These are phyloP conservation scores for Apiospora koreana DNA, from an alignment of 2,329 filamentous ascomycete genomes.

Conservation along the genomic window DNA sequence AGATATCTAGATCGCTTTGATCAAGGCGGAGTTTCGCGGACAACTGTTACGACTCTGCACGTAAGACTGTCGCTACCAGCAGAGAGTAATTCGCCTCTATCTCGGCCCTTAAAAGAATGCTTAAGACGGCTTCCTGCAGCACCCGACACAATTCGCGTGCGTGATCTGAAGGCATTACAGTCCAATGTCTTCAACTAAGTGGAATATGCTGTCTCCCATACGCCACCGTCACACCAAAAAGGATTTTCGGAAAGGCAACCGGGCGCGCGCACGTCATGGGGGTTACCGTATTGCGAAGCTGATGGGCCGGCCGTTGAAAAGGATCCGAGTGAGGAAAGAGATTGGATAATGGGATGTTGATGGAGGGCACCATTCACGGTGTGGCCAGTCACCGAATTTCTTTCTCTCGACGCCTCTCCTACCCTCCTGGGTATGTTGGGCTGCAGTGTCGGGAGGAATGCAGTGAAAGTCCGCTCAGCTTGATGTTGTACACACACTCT, in stretches of 20 bases:
- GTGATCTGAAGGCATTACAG: constrained; percentile 2
- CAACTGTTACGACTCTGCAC: neutral
- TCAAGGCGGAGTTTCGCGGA: neutral
- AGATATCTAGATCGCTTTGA: neutral
- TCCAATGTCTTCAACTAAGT: neutral
- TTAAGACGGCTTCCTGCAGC: neutral
- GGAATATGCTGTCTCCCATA: neutral
- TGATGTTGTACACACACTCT: neutral
- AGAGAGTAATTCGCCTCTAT: neutral
- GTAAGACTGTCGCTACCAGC: neutral
- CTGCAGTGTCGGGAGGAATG: neutral
- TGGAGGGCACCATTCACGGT: constrained; percentile 6
- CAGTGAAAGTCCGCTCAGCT: neutral
- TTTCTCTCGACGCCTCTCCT: neutral
- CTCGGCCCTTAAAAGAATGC: neutral
- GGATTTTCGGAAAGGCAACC: constrained; percentile 8
- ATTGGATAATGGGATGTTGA: neutral
- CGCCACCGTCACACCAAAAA: constrained; percentile 2
- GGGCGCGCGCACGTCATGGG: neutral
- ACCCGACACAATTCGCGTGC: neutral
- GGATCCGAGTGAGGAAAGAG: constrained; percentile 2
- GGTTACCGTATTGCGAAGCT: neutral
- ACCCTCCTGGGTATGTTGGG: neutral
- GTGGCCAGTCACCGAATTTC: neutral
- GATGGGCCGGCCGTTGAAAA: neutral